A percentile compares a stretch with the other conserved stretches of the same genome.
Evolutionary conservation across 148 eudicot genomes (phyloP).

Genomic region (Drosera capensis): DNA sequence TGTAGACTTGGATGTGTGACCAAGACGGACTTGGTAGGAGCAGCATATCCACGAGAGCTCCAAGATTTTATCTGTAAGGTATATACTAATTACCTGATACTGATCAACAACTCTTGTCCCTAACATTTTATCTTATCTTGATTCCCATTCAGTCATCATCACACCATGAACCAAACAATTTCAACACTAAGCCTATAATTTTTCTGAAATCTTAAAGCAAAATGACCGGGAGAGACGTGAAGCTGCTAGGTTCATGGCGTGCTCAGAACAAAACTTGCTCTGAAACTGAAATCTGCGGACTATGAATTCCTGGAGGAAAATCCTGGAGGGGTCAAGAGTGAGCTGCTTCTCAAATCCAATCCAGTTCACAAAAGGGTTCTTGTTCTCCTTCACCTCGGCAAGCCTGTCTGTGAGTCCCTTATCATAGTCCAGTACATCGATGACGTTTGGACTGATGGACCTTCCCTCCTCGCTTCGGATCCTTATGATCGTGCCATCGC

Average conservation of each 20-base stretch:
- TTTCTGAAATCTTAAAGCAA: too few relatives aligned
- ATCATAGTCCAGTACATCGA: conserved; percentile 18
- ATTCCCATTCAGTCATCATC: too few relatives aligned
- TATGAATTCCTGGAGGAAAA: conserved; percentile 11
- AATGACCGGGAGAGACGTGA: conserved; percentile 6
- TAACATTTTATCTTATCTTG: too few relatives aligned
- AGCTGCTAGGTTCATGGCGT: conserved; percentile 12
- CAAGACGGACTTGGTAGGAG: too few relatives aligned
- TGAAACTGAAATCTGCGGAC: conserved; percentile 14
- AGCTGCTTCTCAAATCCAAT: conserved; percentile 20
- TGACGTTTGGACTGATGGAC: conserved; percentile 12
- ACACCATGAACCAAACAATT: too few relatives aligned
- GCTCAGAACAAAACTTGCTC: conserved; percentile 16
- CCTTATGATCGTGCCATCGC: conserved; percentile 18
- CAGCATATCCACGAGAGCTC: too few relatives aligned
- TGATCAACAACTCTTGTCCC: too few relatives aligned
- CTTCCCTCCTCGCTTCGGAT: conserved; percentile 15
- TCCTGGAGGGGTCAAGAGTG: conserved; percentile 9
- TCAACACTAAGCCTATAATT: too few relatives aligned
- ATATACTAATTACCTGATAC: too few relatives aligned
- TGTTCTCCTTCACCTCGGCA: conserved; percentile 14
- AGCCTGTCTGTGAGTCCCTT: conserved; percentile 19
- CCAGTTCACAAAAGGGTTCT: conserved; percentile 18
- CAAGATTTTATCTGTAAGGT: too few relatives aligned
- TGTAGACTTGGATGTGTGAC: too few relatives aligned